phyloP scores from a whole-genome alignment of 768 basidiomycete genomes.

The Austroboletus eburneus region DNA sequence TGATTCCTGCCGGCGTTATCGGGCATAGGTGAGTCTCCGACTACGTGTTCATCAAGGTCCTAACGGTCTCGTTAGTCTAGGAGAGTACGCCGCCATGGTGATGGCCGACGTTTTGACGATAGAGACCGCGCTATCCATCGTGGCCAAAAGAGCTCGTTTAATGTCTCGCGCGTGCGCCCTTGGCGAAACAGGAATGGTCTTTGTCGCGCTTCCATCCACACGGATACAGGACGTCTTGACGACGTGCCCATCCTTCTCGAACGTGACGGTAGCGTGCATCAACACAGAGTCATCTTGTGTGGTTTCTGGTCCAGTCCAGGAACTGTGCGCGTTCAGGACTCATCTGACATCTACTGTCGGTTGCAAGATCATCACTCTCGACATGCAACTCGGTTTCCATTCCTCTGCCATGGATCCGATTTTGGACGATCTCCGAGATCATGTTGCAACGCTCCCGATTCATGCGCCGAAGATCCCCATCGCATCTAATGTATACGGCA shows the following conservation, averaged over 20 bases:
- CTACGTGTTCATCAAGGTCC: too few relatives aligned
- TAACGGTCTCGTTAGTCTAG: too few relatives aligned
- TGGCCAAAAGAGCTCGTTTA: conserved; percentile 55
- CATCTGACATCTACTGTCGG: conserved; percentile 34
- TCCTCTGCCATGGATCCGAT: conserved; percentile 60
- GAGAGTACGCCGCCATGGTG: conserved; percentile 71
- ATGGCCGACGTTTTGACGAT: conserved; percentile 56
- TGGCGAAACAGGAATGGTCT: conserved; percentile 56
- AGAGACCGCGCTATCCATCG: conserved; percentile 51
- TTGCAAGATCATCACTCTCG: conserved; percentile 42
- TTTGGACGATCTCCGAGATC: conserved; percentile 41
- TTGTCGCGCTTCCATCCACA: conserved; percentile 39
- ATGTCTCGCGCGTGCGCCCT: conserved; percentile 47
- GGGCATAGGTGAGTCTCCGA: conserved; percentile 60
- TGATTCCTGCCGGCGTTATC: conserved; percentile 55
- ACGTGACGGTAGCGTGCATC: conserved; percentile 53
- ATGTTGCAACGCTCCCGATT: conserved; percentile 37
- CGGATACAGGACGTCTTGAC: conserved; percentile 35
- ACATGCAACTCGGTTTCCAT: conserved; percentile 64
- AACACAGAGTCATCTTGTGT: conserved; percentile 58
- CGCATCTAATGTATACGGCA: conserved; percentile 58
- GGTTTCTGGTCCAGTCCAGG: conserved; percentile 49
- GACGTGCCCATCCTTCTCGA: conserved; percentile 31
- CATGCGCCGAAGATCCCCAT: conserved; percentile 52
- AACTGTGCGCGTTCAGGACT: conserved; percentile 39